Base-by-base conservation (phyloP, 2,329 filamentous ascomycete genomes). In the Furcasterigmium furcatum region DNA sequence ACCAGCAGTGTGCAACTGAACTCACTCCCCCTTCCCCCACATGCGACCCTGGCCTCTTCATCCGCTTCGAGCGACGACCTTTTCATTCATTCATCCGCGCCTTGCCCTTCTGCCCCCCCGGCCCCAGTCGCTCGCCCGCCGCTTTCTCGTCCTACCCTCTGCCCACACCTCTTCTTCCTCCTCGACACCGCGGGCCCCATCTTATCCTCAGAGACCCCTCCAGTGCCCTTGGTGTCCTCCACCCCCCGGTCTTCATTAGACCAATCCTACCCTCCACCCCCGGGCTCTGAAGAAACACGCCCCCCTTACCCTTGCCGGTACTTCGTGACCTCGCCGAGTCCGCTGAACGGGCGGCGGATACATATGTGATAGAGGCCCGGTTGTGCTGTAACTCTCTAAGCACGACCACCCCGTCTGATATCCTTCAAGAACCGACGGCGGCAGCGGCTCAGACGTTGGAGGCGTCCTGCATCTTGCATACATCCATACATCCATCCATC, bases 261-360 rank as follows among this genome's bases (percentile, higher is more conserved):
- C 34, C 34, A 36, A 36, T 36, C 34, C 34, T 36, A 36, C 34
- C 34, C 34, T 18, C 34, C 34, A 36, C 34, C 16, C 24, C 24
- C 24, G 24, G 24, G 24, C 12, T 27, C 12, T 27, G 7, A 27
- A 36, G 34, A 19, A 36, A 7, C 34, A 20, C 38, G n/a, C n/a
- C 38, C 38, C 38, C 21, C 8, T 19, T 8, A 51, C 44, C 49
- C 49, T 51, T 51, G 49, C 49, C 47, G 47, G 49, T 49, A 51
- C 36, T 49, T 49, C 8, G 32, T 16, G 14, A 35, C 14, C 10
- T 18, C 14, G 12, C 30, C 30, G 12, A 34, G 12, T 12, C 18
- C n/a, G 18, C 34, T 36, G 34, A 36, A 12, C 34, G 18, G 16
- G 34, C 9, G 30, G 30, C 24, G 16, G 19, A 36, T 36, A 36